Conservation (phyloP, 345 rosid genomes). For the Angophora floribunda region DNA sequence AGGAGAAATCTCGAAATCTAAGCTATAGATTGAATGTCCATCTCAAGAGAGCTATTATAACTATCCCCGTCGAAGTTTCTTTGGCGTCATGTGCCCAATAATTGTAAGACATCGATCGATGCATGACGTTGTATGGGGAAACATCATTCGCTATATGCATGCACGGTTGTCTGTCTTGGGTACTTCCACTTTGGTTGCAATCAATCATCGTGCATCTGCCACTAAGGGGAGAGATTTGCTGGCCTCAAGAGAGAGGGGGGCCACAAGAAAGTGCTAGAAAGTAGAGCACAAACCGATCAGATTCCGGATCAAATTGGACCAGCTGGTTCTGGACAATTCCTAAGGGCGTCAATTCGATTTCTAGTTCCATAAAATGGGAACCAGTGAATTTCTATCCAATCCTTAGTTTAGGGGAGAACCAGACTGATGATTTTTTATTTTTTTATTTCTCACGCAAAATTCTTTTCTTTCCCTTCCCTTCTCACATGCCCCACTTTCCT, state of each 20-base stretch:
- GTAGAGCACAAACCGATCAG: no score
- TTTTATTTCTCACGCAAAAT: no score
- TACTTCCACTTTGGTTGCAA: neutral
- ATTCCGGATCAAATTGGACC: no score
- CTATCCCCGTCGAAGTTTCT: neutral
- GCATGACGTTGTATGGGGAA: neutral
- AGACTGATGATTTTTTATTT: no score
- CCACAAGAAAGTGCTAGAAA: neutral
- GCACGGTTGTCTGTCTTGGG: neutral
- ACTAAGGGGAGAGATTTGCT: neutral
- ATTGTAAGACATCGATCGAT: neutral
- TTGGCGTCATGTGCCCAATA: neutral
- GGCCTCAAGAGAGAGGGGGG: neutral
- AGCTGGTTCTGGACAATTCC: no score
- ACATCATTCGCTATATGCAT: neutral
- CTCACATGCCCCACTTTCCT: no score
- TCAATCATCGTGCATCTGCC: neutral
- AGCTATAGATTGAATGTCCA: neutral
- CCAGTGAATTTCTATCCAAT: no score
- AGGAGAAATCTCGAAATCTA: neutral
- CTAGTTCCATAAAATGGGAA: no score
- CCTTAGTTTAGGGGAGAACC: no score
- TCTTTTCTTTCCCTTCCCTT: no score
- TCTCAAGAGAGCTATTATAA: neutral
- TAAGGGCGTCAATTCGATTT: no score